phyloP scores from a whole-genome alignment of 371 early-diverging fungal species.

The Mortierella sp. region DNA sequence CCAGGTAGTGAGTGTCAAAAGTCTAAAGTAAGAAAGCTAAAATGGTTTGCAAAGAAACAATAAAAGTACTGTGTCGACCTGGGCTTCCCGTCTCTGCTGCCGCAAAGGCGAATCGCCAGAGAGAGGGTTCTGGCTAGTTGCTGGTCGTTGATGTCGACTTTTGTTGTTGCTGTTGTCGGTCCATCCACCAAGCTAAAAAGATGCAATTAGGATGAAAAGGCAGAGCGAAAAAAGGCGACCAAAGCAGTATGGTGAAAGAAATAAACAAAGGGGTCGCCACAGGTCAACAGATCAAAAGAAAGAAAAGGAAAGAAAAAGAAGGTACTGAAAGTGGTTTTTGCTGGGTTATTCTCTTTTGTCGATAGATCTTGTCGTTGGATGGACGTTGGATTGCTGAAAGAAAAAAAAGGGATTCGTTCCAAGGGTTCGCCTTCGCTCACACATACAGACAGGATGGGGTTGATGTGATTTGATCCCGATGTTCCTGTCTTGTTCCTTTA shows the following conservation, averaged over 20 bases:
- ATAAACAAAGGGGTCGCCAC: neutral
- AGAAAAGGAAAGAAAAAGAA: neutral
- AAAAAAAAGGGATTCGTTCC: neutral
- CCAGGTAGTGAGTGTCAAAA: no score
- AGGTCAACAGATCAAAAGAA: neutral
- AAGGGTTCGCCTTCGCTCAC: neutral
- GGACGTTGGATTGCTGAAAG: neutral
- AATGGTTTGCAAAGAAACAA: no score
- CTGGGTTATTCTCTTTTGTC: neutral
- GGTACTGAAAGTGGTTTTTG: neutral
- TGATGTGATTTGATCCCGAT: conserved; percentile 6
- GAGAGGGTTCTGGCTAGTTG: no score
- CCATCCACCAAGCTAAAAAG: neutral
- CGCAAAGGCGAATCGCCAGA: no score
- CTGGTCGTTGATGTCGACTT: no score
- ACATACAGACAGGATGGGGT: neutral
- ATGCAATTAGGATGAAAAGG: neutral
- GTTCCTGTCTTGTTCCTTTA: neutral
- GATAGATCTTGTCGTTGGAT: neutral
- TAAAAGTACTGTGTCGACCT: no score
- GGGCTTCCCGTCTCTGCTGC: no score
- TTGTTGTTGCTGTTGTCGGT: neutral
- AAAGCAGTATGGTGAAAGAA: neutral
- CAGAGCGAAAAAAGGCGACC: neutral
- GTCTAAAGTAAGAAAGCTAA: no score